A percentile compares a stretch with the other conserved stretches of the same genome.
Conservation (phyloP, 495 filamentous ascomycete genomes). For the Trichoderma virens region DNA sequence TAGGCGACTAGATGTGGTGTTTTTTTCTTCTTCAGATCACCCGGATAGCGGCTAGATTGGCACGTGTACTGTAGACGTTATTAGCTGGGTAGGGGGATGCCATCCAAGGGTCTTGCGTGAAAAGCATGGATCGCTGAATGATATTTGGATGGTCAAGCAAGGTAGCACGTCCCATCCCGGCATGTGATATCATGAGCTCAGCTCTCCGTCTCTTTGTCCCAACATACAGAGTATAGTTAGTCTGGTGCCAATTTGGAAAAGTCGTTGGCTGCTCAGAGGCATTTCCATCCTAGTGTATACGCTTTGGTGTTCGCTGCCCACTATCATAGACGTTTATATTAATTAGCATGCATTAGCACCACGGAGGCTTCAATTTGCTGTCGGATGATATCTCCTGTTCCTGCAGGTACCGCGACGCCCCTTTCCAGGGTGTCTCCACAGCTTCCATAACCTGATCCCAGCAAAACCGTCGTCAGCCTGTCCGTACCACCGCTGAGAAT, state of each 20-base stretch:
- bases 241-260: too few species aligned
- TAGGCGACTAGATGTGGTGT: background rate
- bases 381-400: constrained; percentile 3
- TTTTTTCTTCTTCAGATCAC: background rate
- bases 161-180: too few species aligned
- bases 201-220: too few species aligned
- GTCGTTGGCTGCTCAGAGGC: too few species aligned
- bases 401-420: constrained; percentile 6
- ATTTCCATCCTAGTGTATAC: too few species aligned
- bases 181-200: too few species aligned
- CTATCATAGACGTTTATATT: background rate
- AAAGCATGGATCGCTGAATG: too few species aligned
- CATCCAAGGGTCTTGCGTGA: too few species aligned
- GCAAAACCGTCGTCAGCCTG: constrained; percentile 4
- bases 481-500: background rate
- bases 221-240: too few species aligned
- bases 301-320: too few species aligned
- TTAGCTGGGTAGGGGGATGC: background rate
- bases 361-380: constrained; percentile 1
- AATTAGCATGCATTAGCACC: background rate
- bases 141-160: too few species aligned
- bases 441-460: background rate
- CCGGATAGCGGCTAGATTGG: constrained; percentile 5
- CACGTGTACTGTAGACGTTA: background rate
- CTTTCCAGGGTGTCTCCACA: constrained; percentile 6